Conservation (phyloP, 176 grass and related monocot genomes). For the Oryza longistaminata region DNA sequence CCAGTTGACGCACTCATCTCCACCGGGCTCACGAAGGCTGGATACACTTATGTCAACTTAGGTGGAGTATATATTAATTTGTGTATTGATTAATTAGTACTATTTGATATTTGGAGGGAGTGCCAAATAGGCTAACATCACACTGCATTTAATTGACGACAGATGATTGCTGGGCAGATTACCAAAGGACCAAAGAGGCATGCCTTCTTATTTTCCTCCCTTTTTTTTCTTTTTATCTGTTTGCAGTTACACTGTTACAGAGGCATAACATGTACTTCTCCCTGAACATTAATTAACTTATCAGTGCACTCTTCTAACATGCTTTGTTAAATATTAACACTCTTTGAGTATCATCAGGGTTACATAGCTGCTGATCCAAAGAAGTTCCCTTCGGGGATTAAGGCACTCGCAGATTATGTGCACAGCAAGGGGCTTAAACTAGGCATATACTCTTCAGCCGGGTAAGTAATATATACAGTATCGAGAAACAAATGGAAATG, state of each 20-base stretch:
- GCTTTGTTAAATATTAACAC: neutral
- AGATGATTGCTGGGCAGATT: constrained; percentile 84
- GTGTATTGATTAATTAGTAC: neutral
- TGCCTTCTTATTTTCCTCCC: neutral
- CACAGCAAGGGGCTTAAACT: constrained; percentile 72
- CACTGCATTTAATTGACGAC: neutral
- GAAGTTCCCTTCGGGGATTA: constrained; percentile 74
- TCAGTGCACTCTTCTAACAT: neutral
- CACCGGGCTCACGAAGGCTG: constrained; percentile 54
- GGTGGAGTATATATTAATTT: constrained; percentile 9
- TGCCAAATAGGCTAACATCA: neutral
- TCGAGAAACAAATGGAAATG: neutral
- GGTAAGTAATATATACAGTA: constrained; percentile 28
- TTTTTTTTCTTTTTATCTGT: neutral
- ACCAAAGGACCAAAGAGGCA: constrained; percentile 52
- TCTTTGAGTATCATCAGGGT: constrained; percentile 38
- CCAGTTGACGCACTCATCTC: constrained; percentile 61
- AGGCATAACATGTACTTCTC: neutral
- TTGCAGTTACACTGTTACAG: too few species aligned
- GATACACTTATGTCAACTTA: constrained; percentile 71
- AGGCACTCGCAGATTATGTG: constrained; percentile 72
- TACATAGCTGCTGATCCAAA: constrained; percentile 42
- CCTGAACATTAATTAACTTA: neutral
- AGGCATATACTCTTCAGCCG: constrained; percentile 67
- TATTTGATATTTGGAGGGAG: too few species aligned